A percentile compares a stretch with the other conserved stretches of the same genome.
phyloP scores from a whole-genome alignment of 2,329 filamentous ascomycete species.

The Calycina herbarum region DNA sequence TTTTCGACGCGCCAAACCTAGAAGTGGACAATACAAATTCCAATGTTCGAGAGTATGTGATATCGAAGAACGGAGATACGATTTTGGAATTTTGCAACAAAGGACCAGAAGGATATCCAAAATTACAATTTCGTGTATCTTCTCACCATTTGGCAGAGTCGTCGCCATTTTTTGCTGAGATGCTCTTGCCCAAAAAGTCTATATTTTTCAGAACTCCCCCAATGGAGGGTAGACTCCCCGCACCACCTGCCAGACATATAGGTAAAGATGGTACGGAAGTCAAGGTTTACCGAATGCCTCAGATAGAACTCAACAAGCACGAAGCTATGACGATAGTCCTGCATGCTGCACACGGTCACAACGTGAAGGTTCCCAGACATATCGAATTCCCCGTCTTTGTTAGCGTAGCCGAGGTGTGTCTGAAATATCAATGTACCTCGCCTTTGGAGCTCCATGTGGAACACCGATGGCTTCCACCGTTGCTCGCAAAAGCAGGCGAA shows the following conservation, averaged over 20 bases:
- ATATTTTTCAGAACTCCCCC: conserved; percentile 19
- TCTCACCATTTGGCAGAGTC: conserved; percentile 52
- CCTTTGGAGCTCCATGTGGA: conserved; percentile 53
- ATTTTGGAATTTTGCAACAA: conserved; percentile 54
- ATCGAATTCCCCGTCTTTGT: conserved; percentile 52
- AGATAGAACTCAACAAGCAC: conserved; percentile 47
- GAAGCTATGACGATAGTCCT: conserved; percentile 48
- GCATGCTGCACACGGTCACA: conserved; percentile 53
- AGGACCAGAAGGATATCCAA: conserved; percentile 40
- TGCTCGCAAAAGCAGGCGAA: conserved; percentile 48
- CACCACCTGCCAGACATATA: conserved; percentile 39
- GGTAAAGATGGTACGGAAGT: conserved; percentile 47
- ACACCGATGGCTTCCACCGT: conserved; percentile 52
- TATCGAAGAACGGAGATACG: conserved; percentile 48
- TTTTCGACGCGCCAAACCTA: conserved; percentile 41
- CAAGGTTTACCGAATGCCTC: conserved; percentile 54
- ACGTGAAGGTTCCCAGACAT: conserved; percentile 46
- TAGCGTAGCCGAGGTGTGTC: conserved; percentile 51
- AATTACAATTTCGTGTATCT: conserved; percentile 52
- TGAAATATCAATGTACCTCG: conserved; percentile 52
- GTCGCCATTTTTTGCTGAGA: conserved; percentile 52
- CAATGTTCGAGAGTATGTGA: conserved; percentile 44
- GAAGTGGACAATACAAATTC: conserved; percentile 40
- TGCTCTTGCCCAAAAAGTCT: conserved; percentile 41
- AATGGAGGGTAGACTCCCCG: conserved; percentile 29